Percentiles rank a stretch among this genome's conserved stretches.
These are phyloP conservation scores for Catenaria anguillulae DNA, from an alignment of 371 early-diverging fungal species.

Conservation along the genomic window DNA sequence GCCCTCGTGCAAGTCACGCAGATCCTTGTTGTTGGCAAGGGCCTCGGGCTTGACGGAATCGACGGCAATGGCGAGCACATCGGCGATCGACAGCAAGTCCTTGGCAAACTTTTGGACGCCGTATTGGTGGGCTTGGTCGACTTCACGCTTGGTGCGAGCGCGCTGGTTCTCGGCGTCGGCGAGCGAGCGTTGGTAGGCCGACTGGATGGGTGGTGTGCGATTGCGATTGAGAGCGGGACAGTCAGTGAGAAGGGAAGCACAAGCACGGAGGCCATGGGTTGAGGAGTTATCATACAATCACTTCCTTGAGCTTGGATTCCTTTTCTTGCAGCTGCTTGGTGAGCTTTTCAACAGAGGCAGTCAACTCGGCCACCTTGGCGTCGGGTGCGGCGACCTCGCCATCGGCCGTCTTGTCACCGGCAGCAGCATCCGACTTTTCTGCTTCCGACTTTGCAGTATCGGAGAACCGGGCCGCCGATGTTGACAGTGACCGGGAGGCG, in stretches of 20 bases:
- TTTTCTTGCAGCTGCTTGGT: slow-evolving; percentile 62
- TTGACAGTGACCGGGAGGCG: too few species aligned
- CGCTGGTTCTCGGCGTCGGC: slow-evolving; percentile 94
- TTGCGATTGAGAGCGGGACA: too few species aligned
- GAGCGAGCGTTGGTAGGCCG: slow-evolving; percentile 70
- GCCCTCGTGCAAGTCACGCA: slow-evolving; percentile 70
- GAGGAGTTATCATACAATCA: too few species aligned
- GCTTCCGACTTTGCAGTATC: background rate
- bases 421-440: background rate
- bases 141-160: slow-evolving; percentile 71
- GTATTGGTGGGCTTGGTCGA: slow-evolving; percentile 58
- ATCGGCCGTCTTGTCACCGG: slow-evolving; percentile 8
- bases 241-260: too few species aligned
- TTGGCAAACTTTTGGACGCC: slow-evolving; percentile 94
- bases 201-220: too few species aligned
- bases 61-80: slow-evolving; percentile 78
- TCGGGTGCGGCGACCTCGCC: slow-evolving; percentile 2
- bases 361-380: slow-evolving; percentile 18
- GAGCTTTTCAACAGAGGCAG: slow-evolving; percentile 62
- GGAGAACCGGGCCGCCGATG: slow-evolving; percentile 2
- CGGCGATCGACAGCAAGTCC: slow-evolving; percentile 84
- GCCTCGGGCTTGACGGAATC: slow-evolving; percentile 45
- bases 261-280: too few species aligned
- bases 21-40: slow-evolving; percentile 24
- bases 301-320: background rate